These are phyloP conservation scores for Solanum etuberosum DNA, from an alignment of 257 asterid species.

Conservation along the genomic window DNA sequence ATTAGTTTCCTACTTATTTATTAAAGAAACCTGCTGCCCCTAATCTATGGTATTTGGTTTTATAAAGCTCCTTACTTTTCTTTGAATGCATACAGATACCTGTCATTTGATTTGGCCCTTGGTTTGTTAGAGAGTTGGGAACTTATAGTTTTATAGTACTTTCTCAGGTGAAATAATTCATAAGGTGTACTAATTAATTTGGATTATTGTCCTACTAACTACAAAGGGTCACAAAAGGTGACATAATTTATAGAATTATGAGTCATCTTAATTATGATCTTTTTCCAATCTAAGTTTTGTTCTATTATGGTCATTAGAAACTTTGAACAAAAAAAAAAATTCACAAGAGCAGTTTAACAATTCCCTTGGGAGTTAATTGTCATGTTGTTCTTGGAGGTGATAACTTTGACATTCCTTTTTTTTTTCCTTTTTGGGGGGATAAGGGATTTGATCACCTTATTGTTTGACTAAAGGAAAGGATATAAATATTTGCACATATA, in stretches of 20 bases:
- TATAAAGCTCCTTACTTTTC: background rate
- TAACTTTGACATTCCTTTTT: background rate
- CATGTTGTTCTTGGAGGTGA: background rate
- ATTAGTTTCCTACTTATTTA: background rate
- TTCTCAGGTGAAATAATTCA: background rate
- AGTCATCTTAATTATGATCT: background rate
- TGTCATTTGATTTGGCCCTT: background rate
- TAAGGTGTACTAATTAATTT: background rate
- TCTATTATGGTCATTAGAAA: background rate
- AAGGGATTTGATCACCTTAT: background rate
- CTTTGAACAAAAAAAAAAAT: background rate
- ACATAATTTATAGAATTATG: background rate
- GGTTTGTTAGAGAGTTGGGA: background rate
- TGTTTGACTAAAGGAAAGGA: background rate
- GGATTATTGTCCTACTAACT: background rate
- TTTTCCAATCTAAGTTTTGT: background rate
- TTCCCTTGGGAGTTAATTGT: background rate
- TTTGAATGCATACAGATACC: too few species aligned
- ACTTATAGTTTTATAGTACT: background rate
- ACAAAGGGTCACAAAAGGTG: background rate
- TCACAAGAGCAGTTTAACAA: background rate
- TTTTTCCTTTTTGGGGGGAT: background rate
- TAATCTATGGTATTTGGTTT: background rate
- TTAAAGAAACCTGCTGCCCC: background rate
- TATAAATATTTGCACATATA: background rate